Evolutionary conservation across 768 basidiomycete species (phyloP).

Genomic region (Lactarius akahatsu): DNA sequence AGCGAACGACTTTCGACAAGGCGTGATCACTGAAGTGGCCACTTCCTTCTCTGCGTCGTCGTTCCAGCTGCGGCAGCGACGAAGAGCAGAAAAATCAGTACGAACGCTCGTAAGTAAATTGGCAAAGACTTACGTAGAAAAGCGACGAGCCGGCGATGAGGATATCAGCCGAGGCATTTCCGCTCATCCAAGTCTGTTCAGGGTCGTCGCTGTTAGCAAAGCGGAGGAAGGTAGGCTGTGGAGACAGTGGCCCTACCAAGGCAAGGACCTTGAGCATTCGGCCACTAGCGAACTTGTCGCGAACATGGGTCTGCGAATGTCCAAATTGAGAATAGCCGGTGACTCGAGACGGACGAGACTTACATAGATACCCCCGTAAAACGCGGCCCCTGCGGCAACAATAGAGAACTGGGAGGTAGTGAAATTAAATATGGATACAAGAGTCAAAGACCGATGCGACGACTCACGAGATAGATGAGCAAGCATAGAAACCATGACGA

Average conservation of each 20-base stretch:
- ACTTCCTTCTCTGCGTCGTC: not conserved
- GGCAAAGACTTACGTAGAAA: not conserved
- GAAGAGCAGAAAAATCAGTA: not conserved
- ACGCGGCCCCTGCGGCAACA: not conserved
- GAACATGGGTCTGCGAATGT: not conserved
- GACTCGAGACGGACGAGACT: not conserved
- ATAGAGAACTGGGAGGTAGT: not conserved
- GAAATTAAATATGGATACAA: not conserved
- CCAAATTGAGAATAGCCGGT: too few species aligned
- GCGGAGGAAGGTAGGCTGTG: not conserved
- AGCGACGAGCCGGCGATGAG: conserved; percentile 16
- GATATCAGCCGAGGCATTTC: conserved; percentile 9
- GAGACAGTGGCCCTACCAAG: not conserved
- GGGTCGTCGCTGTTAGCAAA: not conserved
- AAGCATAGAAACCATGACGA: not conserved
- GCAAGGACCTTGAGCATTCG: not conserved
- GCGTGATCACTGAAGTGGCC: not conserved
- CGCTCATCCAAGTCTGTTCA: conserved; percentile 16
- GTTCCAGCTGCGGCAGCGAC: not conserved
- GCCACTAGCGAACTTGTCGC: not conserved
- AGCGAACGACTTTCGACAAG: not conserved
- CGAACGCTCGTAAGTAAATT: not conserved
- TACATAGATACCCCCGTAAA: conserved; percentile 9
- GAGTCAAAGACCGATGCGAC: too few species aligned
- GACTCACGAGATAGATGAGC: conserved; percentile 7